Base-by-base conservation (phyloP, 192 early-diverging fungal genomes). In the Geosiphon pyriformis region DNA sequence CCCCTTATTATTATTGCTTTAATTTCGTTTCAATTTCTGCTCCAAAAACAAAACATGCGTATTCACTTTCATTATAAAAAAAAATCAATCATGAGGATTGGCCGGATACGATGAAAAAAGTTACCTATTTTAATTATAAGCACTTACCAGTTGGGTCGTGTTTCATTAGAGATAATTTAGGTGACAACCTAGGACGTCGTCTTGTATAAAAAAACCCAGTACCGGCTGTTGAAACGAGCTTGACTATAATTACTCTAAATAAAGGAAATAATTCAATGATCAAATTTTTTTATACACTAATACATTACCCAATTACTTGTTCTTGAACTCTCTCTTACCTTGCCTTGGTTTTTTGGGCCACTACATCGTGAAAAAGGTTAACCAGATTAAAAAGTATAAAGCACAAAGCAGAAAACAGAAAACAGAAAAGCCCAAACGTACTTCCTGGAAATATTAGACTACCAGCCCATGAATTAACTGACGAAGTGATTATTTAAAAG, bases 151-250 rank as follows among this genome's bases (percentile, higher is more conserved):
- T 78, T 35, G 96, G 96, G 77, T 98, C 96, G 69, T 87, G 91
- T 83, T 98, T 98, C 87, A 92, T 92, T 70, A 93, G 83, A 32
- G 87, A 83, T 55, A 98, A 78, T 69, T 94, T 94, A 59, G 89
- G 84, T 29, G 87, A 80, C 29, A 89, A 80, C 58, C 89, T 80
- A 67, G 92, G 85, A 42, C 92, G 80, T 57, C 86, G 78, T 58
- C 86, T 92, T 6, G 89, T 90, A 72, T 92, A 92, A 74, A 90
- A 95, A 78, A 84, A 96, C 58, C 96, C 96, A 4, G 96, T 96
- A 42, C 92, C 91, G 32, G 94, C 96, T 11, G 86, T 80, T 55
- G 88, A 90, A 66, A 96, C 78, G 63, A 98, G 81, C 56, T 89
- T 86, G 25, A 95, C 89, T 61, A 98, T 79, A 57, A 94, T 83